Evolutionary conservation across 1,139 yeast species (phyloP), one percentile per base, ranked within the genome.

Genomic region (Scheffersomyces stambukii): DNA sequence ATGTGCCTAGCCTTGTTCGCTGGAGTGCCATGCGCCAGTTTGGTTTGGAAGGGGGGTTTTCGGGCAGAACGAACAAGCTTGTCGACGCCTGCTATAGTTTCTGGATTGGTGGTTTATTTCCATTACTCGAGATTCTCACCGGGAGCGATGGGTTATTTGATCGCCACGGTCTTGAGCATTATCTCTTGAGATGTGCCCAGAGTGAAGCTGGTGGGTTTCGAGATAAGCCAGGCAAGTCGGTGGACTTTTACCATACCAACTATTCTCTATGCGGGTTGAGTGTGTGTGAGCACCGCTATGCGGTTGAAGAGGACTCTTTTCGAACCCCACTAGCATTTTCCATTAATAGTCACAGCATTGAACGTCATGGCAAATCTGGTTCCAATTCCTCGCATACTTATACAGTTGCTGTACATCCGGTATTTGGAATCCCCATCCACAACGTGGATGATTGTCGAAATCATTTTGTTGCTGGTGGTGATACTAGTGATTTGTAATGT

Each of bases 71-170:
- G 1, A 89, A 91, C 51, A 93, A 93, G 54, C 66, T 93, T 23
- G 97, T 91, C 1, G 99, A 93, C 54, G 96, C 95, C 0, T 93
- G 99, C 54, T 93, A 93, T 53, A 77, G 89, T 47, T 93, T 83
- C 52, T 91, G 98, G 98, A 81, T 89, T 2, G 98, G 98, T 1
- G 94, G 86, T 0, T 50, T 80, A 25, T 66, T 72, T 41, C 77
- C 85, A 0, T 56, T 89, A 23, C 45, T 86, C 8, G 91, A 84
- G 36, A 51, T 79, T 1, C 43, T 66, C 2, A 54, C 48, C 0
- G 23, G 20, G 0, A 46, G 46, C 3, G 27, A 29, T 2, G 31
- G 51, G 27, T 42, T 80, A 29, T 70, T 80, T 38, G 59, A 75
- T 52, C 62, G 78, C 44, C 61, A 61, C 7, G 77, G 76, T 0